These are phyloP conservation scores for Mortierella antarctica DNA, from an alignment of 192 early-diverging fungal species.

Conservation along the genomic window DNA sequence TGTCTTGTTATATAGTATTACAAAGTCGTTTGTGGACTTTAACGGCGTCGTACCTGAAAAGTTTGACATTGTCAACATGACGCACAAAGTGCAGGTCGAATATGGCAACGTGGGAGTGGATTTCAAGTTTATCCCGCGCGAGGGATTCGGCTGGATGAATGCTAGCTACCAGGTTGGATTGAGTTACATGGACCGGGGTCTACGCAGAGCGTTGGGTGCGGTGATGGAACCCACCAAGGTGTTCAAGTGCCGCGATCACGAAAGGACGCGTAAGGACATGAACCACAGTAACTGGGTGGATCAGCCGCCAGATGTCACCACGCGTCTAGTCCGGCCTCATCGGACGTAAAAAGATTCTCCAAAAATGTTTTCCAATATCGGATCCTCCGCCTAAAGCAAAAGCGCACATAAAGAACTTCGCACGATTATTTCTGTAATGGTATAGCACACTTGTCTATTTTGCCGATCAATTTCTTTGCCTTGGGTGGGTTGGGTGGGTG, in stretches of 20 bases:
- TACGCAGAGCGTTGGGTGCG: constrained; percentile 80
- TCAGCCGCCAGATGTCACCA: constrained; percentile 42
- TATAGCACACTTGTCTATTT: background rate
- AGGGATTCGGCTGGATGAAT: constrained; percentile 99
- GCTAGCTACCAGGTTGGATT: constrained; percentile 88
- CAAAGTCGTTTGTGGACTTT: constrained; percentile 95
- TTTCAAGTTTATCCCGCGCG: constrained; percentile 92
- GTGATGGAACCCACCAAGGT: constrained; percentile 42
- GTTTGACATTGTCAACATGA: constrained; percentile 93
- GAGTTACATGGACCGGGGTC: constrained; percentile 73
- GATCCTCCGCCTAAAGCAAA: no score
- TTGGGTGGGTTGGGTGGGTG: background rate
- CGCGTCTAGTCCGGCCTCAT: constrained; percentile 25
- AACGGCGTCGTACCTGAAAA: constrained; percentile 99
- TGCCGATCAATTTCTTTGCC: background rate
- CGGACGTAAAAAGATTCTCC: no score
- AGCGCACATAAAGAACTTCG: no score
- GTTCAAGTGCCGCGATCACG: constrained; percentile 8
- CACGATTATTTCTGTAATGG: background rate
- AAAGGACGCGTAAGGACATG: background rate
- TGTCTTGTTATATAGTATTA: constrained; percentile 63
- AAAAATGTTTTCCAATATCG: no score
- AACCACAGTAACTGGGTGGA: background rate
- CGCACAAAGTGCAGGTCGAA: constrained; percentile 93
- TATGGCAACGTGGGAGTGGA: constrained; percentile 96